Conservation (phyloP, 2,329 filamentous ascomycete species). For the Dactylellina sp. region DNA sequence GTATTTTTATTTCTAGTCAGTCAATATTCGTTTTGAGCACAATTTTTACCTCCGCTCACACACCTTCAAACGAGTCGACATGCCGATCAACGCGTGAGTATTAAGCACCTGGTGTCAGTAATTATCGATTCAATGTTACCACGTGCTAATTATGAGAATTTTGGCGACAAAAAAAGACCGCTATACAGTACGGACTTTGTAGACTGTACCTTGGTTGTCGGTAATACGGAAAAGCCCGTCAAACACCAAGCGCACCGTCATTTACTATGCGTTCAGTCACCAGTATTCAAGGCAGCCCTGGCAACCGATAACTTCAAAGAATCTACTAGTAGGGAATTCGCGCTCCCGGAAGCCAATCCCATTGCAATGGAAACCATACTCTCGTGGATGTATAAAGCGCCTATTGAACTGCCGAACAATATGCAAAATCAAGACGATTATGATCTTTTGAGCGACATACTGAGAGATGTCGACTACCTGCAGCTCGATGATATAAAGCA, state of each 20-base stretch:
- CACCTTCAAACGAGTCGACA: too few species aligned
- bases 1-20: background rate
- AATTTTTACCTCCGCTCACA: too few species aligned
- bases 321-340: background rate
- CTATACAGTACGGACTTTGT: conserved; percentile 11
- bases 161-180: background rate
- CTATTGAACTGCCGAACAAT: conserved; percentile 1
- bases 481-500: conserved; percentile 7
- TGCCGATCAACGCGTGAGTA: conserved; percentile 4
- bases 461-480: background rate
- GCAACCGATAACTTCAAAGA: conserved; percentile 14
- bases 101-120: background rate
- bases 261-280: conserved; percentile 12
- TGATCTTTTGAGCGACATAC: background rate
- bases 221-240: background rate
- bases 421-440: background rate
- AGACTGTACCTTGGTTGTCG: background rate
- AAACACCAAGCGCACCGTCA: conserved; percentile 13
- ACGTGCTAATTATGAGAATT: too few species aligned
- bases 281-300: conserved; percentile 16
- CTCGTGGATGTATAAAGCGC: background rate
- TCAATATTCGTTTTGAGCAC: too few species aligned
- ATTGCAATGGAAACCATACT: background rate
- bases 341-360: background rate
- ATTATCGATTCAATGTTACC: too few species aligned